Conservation (phyloP, 306 rosid species). For the Crotalaria pallida region DNA sequence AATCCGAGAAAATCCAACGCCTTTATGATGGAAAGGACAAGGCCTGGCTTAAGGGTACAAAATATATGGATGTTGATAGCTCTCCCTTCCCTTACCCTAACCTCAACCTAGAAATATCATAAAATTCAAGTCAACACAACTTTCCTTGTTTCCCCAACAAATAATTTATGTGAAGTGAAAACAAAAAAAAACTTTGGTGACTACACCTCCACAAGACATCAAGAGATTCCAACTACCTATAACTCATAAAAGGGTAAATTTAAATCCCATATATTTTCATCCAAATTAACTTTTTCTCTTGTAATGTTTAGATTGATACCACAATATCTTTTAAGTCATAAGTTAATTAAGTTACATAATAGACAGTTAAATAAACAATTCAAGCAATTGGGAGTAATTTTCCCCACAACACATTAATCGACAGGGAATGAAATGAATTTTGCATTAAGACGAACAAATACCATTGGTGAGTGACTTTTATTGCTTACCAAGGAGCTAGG, state of each 20-base stretch:
- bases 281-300: too few relatives aligned
- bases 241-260: background rate
- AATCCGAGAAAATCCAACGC: constrained; percentile 71
- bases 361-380: background rate
- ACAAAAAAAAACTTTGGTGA: background rate
- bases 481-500: constrained; percentile 57
- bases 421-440: background rate
- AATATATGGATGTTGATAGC: constrained; percentile 81
- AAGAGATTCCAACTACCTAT: background rate
- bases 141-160: background rate
- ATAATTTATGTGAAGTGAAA: background rate
- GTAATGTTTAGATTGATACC: too few relatives aligned
- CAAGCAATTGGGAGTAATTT: background rate
- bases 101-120: constrained; percentile 57
- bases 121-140: constrained; percentile 1
- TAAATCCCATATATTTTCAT: background rate
- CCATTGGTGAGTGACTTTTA: constrained; percentile 65
- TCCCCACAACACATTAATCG: background rate
- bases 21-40: constrained; percentile 69
- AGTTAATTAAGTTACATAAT: background rate
- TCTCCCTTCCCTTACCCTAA: constrained; percentile 60
- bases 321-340: background rate
- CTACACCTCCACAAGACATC: background rate
- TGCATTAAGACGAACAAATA: constrained; percentile 18
- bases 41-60: constrained; percentile 69